Evolutionary conservation across 805 yeast genomes (phyloP), one percentile per base, ranked within the genome.

Genomic region (Saccharomycopsis javanensis): DNA sequence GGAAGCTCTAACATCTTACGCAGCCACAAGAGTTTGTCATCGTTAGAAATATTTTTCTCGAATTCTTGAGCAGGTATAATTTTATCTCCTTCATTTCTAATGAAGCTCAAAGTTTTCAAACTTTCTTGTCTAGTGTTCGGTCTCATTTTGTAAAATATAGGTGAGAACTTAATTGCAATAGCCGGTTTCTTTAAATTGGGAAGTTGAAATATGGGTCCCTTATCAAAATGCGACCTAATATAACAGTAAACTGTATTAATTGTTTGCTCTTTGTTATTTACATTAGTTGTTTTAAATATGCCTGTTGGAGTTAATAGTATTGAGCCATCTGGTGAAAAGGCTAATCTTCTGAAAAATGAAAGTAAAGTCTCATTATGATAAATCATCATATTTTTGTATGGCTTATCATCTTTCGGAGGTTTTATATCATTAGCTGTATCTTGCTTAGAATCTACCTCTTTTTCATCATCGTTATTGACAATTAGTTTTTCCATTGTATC

Each of bases 271-370:
- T 75, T 78, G 16, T 66, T 65, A 16, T 53, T 59, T n/a, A 66
- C 69, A 13, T 62, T 42, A 7, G 59, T 65, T 45, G 64, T 66
- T 65, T 78, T 78, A 69, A 79, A 72, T 61, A 81, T 71, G 57
- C 97, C 95, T 55, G 95, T 74, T 45, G 94, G 96, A 0, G 95
- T 80, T 30, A 92, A 71, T 33, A 94, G 71, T 38, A 94, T 68
- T 56, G 77, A 75, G 0, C 99, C 99, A 69, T 95, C 97, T 0
- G 96, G 96, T 0, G 97, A 86, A 66, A 92, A 89, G 1, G 85
- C 71, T 56, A 92, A 75, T 60, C 98, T 73, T 60, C 99, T 76
- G 73, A 94, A 94, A 66, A 94, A 94, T 0, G 97, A 86, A 57
- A 89, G 89, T 34, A 92, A 76, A 0, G 96, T 83, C 65, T 92